Conservation (phyloP, 2,329 filamentous ascomycete species). For the Fusarium odoratissimum region DNA sequence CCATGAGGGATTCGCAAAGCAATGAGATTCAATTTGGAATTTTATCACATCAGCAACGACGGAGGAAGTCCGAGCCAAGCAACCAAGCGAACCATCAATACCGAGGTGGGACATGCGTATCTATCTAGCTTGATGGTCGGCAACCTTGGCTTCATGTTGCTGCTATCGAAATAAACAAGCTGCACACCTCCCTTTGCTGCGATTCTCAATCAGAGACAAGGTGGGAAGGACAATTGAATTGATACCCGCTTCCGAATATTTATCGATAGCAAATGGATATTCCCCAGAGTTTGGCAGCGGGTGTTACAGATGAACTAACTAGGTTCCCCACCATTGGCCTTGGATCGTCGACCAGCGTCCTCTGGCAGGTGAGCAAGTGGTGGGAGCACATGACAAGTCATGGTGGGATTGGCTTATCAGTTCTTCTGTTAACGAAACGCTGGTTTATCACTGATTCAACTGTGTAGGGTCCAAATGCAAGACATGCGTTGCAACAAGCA, state of each 20-base stretch:
- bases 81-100: constrained; percentile 22
- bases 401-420: constrained; percentile 21
- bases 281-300: constrained; percentile 16
- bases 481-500: constrained; percentile 13
- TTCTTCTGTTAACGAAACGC: constrained; percentile 5
- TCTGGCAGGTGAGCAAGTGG: constrained; percentile 35
- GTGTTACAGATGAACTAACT: constrained; percentile 12
- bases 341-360: constrained; percentile 25
- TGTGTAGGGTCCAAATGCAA: constrained; percentile 6
- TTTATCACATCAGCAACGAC: constrained; percentile 40
- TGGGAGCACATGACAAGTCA: constrained; percentile 38
- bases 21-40: not conserved
- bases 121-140: not conserved
- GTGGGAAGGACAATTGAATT: not conserved
- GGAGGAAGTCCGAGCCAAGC: constrained; percentile 27
- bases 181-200: not conserved
- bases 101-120: constrained; percentile 16
- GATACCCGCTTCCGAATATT: constrained; percentile 12
- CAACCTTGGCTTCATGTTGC: constrained; percentile 4
- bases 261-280: constrained; percentile 6
- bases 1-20: not conserved
- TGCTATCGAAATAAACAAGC: not conserved
- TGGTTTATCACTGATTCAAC: constrained; percentile 12
- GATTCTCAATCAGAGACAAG: not conserved
- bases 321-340: constrained; percentile 30